Base-by-base conservation (phyloP, 2,329 filamentous ascomycete species). In the Colletotrichum camelliae region DNA sequence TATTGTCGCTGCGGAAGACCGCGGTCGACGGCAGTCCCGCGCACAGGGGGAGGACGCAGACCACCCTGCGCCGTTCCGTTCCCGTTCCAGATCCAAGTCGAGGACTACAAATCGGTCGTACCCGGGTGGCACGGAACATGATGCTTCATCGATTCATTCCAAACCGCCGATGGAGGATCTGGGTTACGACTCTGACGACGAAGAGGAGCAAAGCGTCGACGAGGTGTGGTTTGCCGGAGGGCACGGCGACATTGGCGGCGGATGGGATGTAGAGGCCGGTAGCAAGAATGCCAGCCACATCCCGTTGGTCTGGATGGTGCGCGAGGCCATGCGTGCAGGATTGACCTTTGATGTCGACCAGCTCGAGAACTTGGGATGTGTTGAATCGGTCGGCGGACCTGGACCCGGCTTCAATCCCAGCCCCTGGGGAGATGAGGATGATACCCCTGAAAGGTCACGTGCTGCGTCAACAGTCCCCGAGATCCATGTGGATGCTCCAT, bases 211-310 rank as follows among this genome's bases (percentile, higher is more conserved):
- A 80, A 94, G 96, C 78, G 93, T 96, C 64, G 90, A 94, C 75
- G 95, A 97, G 80, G 90, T 96, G 1, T 95, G 93, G 93, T 97
- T 97, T 80, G 89, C 94, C 0, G 95, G 95, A 10, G 92, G 93
- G 13, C 95, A 97, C 77, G 94, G 91, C 2, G 94, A 96, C 77
- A 92, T 96, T 35, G 94, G 94, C 2, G 94, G 94, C 12, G 94
- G 94, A 0, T 96, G 94, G 94, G 90, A 91, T 66, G 85, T 89
- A 5, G 84, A 91, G 0, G 82, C 86, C 0, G 86, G 87, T 1
- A 88, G 87, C 29, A 94, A 94, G 80, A 89, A 92, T 9, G 87
- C 94, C 29, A 94, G 92, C 77, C 93, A 95, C 79, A 88, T 93
- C 2, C 92, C 93, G 0, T 86, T 95, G 3, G 89, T 93, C 0